Evolutionary conservation across 2,329 filamentous ascomycete genomes (phyloP).

Genomic region (Fusarium continuum): DNA sequence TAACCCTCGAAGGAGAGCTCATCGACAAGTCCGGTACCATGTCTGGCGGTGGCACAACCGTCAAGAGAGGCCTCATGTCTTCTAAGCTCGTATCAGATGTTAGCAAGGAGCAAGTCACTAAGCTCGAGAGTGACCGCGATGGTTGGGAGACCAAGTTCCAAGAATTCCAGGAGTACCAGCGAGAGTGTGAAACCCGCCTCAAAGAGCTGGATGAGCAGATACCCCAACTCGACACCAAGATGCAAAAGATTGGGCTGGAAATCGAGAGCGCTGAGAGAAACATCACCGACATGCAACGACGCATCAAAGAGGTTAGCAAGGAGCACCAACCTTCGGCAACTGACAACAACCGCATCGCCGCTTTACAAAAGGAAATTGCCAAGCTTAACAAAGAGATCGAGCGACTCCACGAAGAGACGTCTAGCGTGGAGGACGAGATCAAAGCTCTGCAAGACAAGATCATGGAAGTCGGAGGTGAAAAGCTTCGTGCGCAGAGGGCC

Average conservation of each 20-base stretch:
- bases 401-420: slow-evolving; percentile 83
- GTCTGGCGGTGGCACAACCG: slow-evolving; percentile 93
- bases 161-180: slow-evolving; percentile 84
- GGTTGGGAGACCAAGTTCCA: slow-evolving; percentile 83
- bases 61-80: slow-evolving; percentile 94
- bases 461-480: slow-evolving; percentile 97
- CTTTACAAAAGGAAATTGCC: slow-evolving; percentile 80
- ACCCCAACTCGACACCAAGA: slow-evolving; percentile 85
- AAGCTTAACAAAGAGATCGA: slow-evolving; percentile 81
- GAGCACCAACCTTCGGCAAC: slow-evolving; percentile 83
- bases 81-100: slow-evolving; percentile 91
- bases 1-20: slow-evolving; percentile 92
- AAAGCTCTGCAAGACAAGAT: slow-evolving; percentile 94
- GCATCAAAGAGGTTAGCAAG: slow-evolving; percentile 83
- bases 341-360: slow-evolving; percentile 77
- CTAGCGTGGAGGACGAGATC: slow-evolving; percentile 91
- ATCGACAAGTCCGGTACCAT: slow-evolving; percentile 99
- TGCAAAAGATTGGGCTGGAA: slow-evolving; percentile 90
- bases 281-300: slow-evolving; percentile 81
- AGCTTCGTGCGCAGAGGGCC: slow-evolving; percentile 86
- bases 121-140: slow-evolving; percentile 89
- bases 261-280: slow-evolving; percentile 88
- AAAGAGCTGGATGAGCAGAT: slow-evolving; percentile 79
- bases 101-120: slow-evolving; percentile 85
- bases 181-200: slow-evolving; percentile 78